Conservation (phyloP, 345 rosid genomes). For the Lumnitzera littorea region DNA sequence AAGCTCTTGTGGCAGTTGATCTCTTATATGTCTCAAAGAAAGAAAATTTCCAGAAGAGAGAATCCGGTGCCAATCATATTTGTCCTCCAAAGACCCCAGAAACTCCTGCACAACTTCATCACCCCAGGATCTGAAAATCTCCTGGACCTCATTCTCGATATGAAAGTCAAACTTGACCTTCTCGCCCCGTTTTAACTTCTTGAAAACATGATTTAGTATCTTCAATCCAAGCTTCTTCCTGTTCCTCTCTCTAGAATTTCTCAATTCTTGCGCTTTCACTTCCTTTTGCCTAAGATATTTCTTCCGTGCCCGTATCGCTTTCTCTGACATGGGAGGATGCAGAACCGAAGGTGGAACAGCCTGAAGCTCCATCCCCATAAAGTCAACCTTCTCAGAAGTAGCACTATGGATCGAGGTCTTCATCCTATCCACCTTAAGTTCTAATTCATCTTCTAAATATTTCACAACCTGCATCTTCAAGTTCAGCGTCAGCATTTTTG, state of each 20-base stretch:
- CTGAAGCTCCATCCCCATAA: constrained; percentile 81
- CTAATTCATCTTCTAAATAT: constrained; percentile 48
- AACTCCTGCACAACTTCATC: constrained; percentile 69
- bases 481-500: constrained; percentile 55
- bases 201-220: constrained; percentile 54
- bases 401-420: constrained; percentile 74
- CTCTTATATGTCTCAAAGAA: constrained; percentile 62
- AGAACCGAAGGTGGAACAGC: constrained; percentile 85
- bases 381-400: constrained; percentile 65
- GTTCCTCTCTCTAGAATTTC: constrained; percentile 78
- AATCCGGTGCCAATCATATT: constrained; percentile 69
- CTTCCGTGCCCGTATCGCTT: constrained; percentile 78
- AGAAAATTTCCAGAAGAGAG: constrained; percentile 83
- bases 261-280: constrained; percentile 62
- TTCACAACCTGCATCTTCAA: constrained; percentile 50
- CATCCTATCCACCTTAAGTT: constrained; percentile 53
- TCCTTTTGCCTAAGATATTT: constrained; percentile 86
- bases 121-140: constrained; percentile 63
- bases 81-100: constrained; percentile 69
- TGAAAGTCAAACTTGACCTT: constrained; percentile 44
- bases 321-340: constrained; percentile 74
- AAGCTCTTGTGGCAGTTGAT: constrained; percentile 66
- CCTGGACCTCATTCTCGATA: constrained; percentile 59
- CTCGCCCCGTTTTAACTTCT: constrained; percentile 58
- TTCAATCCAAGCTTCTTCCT: constrained; percentile 73